Percentiles rank a stretch among this genome's conserved stretches.
Conservation (phyloP, 345 rosid species). For the Dipteronia sinensis region DNA sequence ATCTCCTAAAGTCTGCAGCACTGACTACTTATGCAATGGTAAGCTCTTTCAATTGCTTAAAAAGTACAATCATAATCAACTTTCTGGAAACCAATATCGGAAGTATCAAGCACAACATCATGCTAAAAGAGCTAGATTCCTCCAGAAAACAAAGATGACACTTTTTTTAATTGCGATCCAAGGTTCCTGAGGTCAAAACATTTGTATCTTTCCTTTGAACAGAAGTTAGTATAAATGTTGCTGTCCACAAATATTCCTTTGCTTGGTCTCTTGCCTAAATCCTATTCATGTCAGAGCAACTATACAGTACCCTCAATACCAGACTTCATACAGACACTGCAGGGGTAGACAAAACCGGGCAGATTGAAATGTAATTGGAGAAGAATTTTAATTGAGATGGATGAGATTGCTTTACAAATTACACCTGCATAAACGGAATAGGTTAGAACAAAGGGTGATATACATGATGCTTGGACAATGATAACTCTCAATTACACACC, state of each 20-base stretch:
- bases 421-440: constrained; percentile 31
- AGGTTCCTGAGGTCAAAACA: background rate
- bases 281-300: constrained; percentile 17
- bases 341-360: background rate
- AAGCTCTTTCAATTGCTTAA: background rate
- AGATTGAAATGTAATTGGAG: background rate
- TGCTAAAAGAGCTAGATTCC: too few species aligned
- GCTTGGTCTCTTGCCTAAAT: background rate
- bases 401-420: constrained; percentile 10
- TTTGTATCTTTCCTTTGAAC: background rate
- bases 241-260: constrained; percentile 4
- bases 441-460: constrained; percentile 6
- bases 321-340: background rate
- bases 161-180: background rate
- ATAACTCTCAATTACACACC: constrained; percentile 34
- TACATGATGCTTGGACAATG: background rate
- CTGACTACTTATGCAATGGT: background rate
- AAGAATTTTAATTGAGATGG: background rate
- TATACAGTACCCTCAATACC: constrained; percentile 12
- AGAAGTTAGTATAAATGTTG: constrained; percentile 9
- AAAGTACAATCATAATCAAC: background rate
- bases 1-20: background rate
- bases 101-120: background rate
- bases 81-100: background rate
- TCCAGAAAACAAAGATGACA: background rate